phyloP scores from a whole-genome alignment of 495 filamentous ascomycete species.

The Penicillium atrosanguineum region DNA sequence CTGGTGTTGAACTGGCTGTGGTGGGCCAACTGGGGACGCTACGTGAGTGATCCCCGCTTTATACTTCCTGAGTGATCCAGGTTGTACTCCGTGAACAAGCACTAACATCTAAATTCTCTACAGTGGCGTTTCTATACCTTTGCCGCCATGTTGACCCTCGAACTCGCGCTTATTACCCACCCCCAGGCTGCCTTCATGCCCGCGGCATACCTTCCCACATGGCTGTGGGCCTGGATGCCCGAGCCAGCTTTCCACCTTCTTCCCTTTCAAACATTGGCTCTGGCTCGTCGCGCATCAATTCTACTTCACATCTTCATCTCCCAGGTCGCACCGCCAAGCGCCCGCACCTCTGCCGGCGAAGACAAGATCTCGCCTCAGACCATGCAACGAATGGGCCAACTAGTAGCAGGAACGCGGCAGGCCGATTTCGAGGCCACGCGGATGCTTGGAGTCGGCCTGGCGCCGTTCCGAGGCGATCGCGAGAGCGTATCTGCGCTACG shows the following conservation, averaged over 20 bases:
- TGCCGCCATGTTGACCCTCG: slow-evolving; percentile 64
- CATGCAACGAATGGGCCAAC: slow-evolving; percentile 40
- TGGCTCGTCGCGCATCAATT: slow-evolving; percentile 74
- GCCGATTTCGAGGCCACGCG: slow-evolving; percentile 66
- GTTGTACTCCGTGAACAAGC: not conserved
- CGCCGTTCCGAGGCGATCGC: slow-evolving; percentile 75
- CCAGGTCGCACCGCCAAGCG: slow-evolving; percentile 56
- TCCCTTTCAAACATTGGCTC: slow-evolving; percentile 79
- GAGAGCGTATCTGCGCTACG: slow-evolving; percentile 57
- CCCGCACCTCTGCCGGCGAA: not conserved
- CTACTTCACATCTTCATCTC: slow-evolving; percentile 87
- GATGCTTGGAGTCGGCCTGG: slow-evolving; percentile 72
- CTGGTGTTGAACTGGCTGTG: slow-evolving; percentile 70
- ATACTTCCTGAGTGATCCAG: slow-evolving; percentile 20
- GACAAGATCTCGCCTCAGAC: slow-evolving; percentile 32
- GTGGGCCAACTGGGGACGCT: slow-evolving; percentile 80
- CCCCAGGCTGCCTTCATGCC: slow-evolving; percentile 45
- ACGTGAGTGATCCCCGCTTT: slow-evolving; percentile 29
- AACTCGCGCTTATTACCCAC: slow-evolving; percentile 70
- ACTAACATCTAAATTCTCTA: slow-evolving; percentile 5
- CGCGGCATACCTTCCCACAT: slow-evolving; percentile 26
- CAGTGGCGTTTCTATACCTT: slow-evolving; percentile 87
- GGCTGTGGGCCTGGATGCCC: slow-evolving; percentile 55
- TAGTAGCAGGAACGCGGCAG: slow-evolving; percentile 46
- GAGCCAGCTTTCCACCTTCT: slow-evolving; percentile 60